phyloP scores from a whole-genome alignment of 441 rosid species.

The Erodium texanum region DNA sequence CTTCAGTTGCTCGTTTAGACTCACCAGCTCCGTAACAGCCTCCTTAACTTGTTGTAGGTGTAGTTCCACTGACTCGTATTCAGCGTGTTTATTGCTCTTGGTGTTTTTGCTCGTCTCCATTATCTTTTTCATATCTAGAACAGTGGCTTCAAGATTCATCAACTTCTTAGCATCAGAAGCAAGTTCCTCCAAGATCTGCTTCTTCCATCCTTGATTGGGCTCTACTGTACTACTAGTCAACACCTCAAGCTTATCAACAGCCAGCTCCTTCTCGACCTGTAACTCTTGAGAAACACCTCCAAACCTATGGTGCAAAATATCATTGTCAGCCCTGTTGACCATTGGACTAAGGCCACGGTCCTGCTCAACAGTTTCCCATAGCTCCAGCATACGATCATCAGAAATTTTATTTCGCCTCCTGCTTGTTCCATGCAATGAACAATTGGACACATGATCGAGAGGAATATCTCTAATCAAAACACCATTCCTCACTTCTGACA shows the following conservation, averaged over 20 bases:
- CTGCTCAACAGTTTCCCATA: conserved; percentile 50
- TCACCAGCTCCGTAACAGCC: conserved; percentile 41
- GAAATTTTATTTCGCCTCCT: conserved; percentile 25
- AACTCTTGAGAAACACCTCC: conserved; percentile 28
- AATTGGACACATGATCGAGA: conserved; percentile 70
- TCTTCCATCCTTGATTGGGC: conserved; percentile 29
- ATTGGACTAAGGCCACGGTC: conserved; percentile 7
- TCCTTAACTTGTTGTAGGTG: conserved; percentile 62
- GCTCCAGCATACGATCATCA: conserved; percentile 45
- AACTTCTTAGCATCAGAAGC: conserved; percentile 60
- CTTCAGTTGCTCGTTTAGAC: conserved; percentile 38
- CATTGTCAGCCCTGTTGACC: background rate
- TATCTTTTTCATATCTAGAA: conserved; percentile 56
- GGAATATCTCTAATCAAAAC: conserved; percentile 74
- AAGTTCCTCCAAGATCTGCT: conserved; percentile 59
- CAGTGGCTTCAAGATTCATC: conserved; percentile 39
- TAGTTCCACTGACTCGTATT: conserved; percentile 40
- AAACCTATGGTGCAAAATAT: conserved; percentile 16
- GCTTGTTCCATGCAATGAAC: conserved; percentile 40
- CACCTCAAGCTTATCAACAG: conserved; percentile 44
- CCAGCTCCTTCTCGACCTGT: conserved; percentile 40
- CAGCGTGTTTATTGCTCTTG: conserved; percentile 30
- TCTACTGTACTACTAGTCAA: conserved; percentile 29
- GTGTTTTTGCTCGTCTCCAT: conserved; percentile 37
- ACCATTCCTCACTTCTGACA: conserved; percentile 34